A percentile compares a stretch with the other conserved stretches of the same genome.
Evolutionary conservation across 139 green algal genomes (phyloP).

Genomic region (Chlorella sp.): DNA sequence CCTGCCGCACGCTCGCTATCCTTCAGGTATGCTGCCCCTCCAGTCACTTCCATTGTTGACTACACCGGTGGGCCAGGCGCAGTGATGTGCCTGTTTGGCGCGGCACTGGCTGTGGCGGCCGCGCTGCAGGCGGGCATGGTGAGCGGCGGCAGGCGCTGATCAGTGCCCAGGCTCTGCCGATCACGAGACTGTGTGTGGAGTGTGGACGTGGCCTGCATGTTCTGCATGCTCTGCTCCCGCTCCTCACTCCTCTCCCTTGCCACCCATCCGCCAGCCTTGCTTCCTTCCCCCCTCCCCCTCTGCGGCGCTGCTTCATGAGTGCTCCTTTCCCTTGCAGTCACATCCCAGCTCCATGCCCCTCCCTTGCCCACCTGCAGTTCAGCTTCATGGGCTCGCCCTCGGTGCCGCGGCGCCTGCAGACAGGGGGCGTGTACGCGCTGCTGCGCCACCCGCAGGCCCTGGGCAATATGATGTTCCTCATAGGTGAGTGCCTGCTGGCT

Average conservation of each 20-base stretch:
- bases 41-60: constrained; percentile 11
- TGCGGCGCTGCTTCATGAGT: no score
- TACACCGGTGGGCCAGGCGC: constrained; percentile 37
- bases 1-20: background rate
- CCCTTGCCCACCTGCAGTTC: constrained; percentile 39
- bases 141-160: background rate
- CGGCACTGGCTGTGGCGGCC: constrained; percentile 16
- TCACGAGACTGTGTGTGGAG: no score
- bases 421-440: constrained; percentile 40
- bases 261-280: background rate
- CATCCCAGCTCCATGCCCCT: no score
- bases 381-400: constrained; percentile 42
- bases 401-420: constrained; percentile 36
- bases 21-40: constrained; percentile 34
- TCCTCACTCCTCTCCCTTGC: background rate
- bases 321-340: no score
- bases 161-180: no score
- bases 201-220: background rate
- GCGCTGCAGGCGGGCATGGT: constrained; percentile 36
- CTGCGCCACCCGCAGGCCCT: constrained; percentile 48
- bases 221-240: background rate
- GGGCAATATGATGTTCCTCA: constrained; percentile 49
- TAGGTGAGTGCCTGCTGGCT: constrained; percentile 36
- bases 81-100: constrained; percentile 38
- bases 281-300: no score